A percentile compares a stretch with the other conserved stretches of the same genome.
phyloP scores from a whole-genome alignment of 2,329 filamentous ascomycete species.

The Daldinia eschscholtzii region DNA sequence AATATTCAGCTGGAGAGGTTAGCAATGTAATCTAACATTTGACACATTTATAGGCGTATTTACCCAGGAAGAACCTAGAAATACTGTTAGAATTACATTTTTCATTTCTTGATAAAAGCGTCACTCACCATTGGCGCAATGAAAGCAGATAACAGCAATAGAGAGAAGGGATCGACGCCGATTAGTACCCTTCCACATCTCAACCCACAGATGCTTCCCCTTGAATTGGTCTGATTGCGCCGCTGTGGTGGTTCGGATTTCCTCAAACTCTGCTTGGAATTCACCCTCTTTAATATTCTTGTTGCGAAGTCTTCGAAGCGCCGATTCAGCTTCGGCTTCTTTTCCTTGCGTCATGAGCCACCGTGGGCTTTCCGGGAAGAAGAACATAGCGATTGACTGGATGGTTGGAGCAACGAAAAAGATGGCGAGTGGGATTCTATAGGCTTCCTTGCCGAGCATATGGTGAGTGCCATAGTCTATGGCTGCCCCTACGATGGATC shows the following conservation, averaged over 20 bases:
- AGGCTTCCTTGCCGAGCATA: slow-evolving; percentile 41
- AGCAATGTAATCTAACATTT: not conserved
- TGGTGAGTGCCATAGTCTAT: slow-evolving; percentile 51
- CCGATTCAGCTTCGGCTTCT: slow-evolving; percentile 49
- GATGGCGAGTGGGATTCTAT: slow-evolving; percentile 50
- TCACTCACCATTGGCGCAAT: slow-evolving; percentile 50
- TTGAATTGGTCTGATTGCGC: slow-evolving; percentile 47
- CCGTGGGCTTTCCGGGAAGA: slow-evolving; percentile 56
- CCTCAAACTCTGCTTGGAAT: slow-evolving; percentile 51
- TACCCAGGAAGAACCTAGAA: slow-evolving; percentile 51
- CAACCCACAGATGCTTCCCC: slow-evolving; percentile 49
- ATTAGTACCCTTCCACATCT: slow-evolving; percentile 53
- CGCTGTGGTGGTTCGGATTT: slow-evolving; percentile 50
- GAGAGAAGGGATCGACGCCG: slow-evolving; percentile 51
- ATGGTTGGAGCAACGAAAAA: slow-evolving; percentile 53
- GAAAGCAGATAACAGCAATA: slow-evolving; percentile 52
- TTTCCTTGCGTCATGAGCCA: slow-evolving; percentile 56
- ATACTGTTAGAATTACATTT: slow-evolving; percentile 11
- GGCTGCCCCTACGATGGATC: slow-evolving; percentile 53
- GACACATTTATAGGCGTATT: slow-evolving; percentile 47
- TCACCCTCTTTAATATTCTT: slow-evolving; percentile 47
- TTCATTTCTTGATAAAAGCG: not conserved
- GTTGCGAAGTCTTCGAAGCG: slow-evolving; percentile 50
- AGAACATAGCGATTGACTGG: slow-evolving; percentile 51
- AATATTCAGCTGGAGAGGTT: slow-evolving; percentile 17